These are phyloP conservation scores for Wickerhamomyces bovis DNA, from an alignment of 805 yeast species.

Conservation along the genomic window DNA sequence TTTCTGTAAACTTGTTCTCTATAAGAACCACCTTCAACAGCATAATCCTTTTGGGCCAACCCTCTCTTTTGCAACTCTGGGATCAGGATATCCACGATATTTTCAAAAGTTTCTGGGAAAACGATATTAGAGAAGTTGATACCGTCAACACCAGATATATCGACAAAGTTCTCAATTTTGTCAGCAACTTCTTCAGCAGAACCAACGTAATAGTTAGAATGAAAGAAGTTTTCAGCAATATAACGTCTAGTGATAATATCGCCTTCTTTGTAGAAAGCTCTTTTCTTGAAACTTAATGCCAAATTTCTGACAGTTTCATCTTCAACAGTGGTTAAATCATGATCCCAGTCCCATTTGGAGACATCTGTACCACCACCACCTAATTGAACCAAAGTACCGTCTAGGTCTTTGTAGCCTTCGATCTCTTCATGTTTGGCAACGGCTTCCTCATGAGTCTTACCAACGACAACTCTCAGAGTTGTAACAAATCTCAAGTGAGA, in stretches of 20 bases:
- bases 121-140: constrained; percentile 36
- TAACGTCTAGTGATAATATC: constrained; percentile 26
- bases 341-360: constrained; percentile 38
- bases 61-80: constrained; percentile 33
- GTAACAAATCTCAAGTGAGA: constrained; percentile 35
- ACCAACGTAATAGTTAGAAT: constrained; percentile 24
- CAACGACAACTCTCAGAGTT: constrained; percentile 31
- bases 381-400: constrained; percentile 39
- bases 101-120: constrained; percentile 35
- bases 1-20: constrained; percentile 31
- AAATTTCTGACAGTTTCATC: constrained; percentile 29
- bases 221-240: constrained; percentile 21
- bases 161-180: constrained; percentile 35
- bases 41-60: constrained; percentile 23
- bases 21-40: constrained; percentile 24
- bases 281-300: constrained; percentile 22
- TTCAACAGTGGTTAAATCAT: constrained; percentile 31
- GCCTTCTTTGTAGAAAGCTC: constrained; percentile 14
- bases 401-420: constrained; percentile 29
- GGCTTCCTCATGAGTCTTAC: constrained; percentile 37
- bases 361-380: constrained; percentile 42
- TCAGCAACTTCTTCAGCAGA: constrained; percentile 35
- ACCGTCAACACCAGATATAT: constrained; percentile 36
- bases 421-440: constrained; percentile 29
- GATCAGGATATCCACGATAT: constrained; percentile 30